Evolutionary conservation across 1,139 yeast genomes (phyloP).

Genomic region (Yueomyces sp.): DNA sequence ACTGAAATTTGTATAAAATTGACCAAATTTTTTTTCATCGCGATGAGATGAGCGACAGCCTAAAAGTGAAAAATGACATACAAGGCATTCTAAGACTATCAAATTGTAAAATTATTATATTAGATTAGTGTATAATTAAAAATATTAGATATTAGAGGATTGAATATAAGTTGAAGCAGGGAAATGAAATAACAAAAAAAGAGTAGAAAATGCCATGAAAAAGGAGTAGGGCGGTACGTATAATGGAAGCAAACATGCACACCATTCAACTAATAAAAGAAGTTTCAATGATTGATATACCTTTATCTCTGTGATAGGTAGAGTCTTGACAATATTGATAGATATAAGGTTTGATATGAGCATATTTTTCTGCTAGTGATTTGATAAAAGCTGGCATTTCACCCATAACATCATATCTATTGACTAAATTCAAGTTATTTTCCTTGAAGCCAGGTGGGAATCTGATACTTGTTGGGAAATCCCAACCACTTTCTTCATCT

Average conservation of each 20-base stretch:
- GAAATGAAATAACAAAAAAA: background rate
- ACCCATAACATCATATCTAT: constrained; percentile 82
- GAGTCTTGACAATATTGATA: constrained; percentile 62
- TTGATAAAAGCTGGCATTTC: constrained; percentile 78
- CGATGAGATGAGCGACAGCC: background rate
- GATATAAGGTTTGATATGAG: constrained; percentile 76
- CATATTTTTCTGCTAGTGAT: constrained; percentile 67
- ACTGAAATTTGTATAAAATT: no score
- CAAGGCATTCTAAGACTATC: no score
- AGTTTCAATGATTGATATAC: constrained; percentile 19
- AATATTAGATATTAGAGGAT: background rate
- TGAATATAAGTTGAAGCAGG: background rate
- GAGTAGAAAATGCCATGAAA: background rate
- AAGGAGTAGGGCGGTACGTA: background rate
- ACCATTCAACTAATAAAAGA: constrained; percentile 14
- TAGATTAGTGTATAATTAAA: no score
- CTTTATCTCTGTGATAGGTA: constrained; percentile 12
- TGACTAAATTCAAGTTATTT: constrained; percentile 48
- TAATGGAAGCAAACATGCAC: no score
- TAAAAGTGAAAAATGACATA: background rate
- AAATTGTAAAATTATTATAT: no score
- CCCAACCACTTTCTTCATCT: constrained; percentile 66
- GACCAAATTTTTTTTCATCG: background rate
- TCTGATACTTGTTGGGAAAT: constrained; percentile 50
- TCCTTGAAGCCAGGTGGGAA: constrained; percentile 32